phyloP scores from a whole-genome alignment of 208 protist species.

The Leishmania arabica region DNA sequence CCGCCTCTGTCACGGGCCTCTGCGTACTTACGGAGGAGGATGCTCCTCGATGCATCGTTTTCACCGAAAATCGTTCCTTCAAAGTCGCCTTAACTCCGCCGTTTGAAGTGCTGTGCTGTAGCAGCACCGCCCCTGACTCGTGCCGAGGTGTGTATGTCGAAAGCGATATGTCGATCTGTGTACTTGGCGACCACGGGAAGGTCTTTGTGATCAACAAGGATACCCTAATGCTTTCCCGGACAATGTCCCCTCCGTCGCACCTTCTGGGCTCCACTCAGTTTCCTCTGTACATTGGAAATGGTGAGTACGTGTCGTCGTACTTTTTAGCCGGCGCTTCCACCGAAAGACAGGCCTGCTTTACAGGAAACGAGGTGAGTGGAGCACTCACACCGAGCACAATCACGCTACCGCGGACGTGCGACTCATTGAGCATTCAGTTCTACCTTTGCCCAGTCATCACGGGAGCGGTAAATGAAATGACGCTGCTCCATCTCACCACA shows the following conservation, averaged over 20 bases:
- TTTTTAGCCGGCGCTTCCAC: slow-evolving; percentile 31
- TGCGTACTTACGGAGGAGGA: slow-evolving; percentile 31
- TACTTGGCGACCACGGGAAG: slow-evolving; percentile 42
- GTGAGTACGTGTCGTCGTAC: slow-evolving; percentile 53
- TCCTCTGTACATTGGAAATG: slow-evolving; percentile 53
- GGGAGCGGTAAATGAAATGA: slow-evolving; percentile 37
- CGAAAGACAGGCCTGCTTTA: slow-evolving; percentile 30
- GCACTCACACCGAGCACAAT: slow-evolving; percentile 39
- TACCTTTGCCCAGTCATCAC: slow-evolving; percentile 49
- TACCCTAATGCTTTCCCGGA: slow-evolving; percentile 38
- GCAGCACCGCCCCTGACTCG: slow-evolving; percentile 28
- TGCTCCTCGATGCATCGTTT: slow-evolving; percentile 31
- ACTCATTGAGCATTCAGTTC: slow-evolving; percentile 84
- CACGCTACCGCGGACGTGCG: slow-evolving; percentile 50
- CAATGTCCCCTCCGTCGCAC: slow-evolving; percentile 17
- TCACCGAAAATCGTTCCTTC: slow-evolving; percentile 39
- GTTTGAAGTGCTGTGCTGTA: slow-evolving; percentile 28
- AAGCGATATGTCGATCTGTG: slow-evolving; percentile 39
- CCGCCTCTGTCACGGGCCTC: slow-evolving; percentile 31
- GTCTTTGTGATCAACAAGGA: slow-evolving; percentile 53
- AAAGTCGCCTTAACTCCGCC: slow-evolving; percentile 26
- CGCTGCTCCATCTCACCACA: slow-evolving; percentile 42
- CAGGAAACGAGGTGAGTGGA: slow-evolving; percentile 41
- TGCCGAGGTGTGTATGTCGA: slow-evolving; percentile 37
- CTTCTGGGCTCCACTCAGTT: slow-evolving; percentile 19